phyloP scores from a whole-genome alignment of 192 early-diverging fungal species.

The Coemansia sp. region DNA sequence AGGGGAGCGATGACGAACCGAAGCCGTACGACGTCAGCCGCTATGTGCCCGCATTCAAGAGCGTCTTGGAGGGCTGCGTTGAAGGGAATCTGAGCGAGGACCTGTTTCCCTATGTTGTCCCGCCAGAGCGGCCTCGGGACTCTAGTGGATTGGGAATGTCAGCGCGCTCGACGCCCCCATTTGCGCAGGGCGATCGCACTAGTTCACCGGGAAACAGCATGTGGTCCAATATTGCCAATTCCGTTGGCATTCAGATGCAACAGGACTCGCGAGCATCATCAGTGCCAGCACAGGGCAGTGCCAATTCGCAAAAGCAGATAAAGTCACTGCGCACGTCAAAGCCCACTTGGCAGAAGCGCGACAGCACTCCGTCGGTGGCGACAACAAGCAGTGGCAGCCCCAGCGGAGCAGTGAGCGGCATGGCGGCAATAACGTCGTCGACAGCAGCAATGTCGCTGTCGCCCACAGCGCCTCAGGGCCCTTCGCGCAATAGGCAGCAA shows the following conservation, averaged over 20 bases:
- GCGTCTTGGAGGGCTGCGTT: conserved; percentile 37
- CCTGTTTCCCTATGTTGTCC: conserved; percentile 52
- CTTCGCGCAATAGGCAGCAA: neutral
- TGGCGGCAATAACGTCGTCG: conserved; percentile 2
- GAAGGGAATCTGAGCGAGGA: conserved; percentile 49
- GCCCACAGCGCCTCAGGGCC: neutral
- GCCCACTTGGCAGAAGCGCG: conserved; percentile 55
- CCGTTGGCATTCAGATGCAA: conserved; percentile 27
- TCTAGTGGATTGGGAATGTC: conserved; percentile 13
- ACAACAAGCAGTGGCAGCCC: conserved; percentile 7
- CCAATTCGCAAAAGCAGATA: conserved; percentile 26
- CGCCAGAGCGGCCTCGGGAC: conserved; percentile 42
- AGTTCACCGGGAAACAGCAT: conserved; percentile 43
- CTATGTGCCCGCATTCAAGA: conserved; percentile 46
- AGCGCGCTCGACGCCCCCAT: conserved; percentile 21
- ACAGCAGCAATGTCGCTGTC: conserved; percentile 9
- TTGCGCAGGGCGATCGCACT: conserved; percentile 22
- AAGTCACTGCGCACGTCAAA: conserved; percentile 45
- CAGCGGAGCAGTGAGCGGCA: neutral
- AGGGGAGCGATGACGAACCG: conserved; percentile 16
- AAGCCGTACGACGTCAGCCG: conserved; percentile 49
- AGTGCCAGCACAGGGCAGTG: conserved; percentile 15
- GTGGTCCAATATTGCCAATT: conserved; percentile 48
- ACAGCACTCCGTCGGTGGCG: conserved; percentile 33
- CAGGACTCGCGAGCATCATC: conserved; percentile 26